Evolutionary conservation across 2,329 filamentous ascomycete genomes (phyloP), one percentile per base, ranked within the genome.

Genomic region (Celoporthe dispersa): DNA sequence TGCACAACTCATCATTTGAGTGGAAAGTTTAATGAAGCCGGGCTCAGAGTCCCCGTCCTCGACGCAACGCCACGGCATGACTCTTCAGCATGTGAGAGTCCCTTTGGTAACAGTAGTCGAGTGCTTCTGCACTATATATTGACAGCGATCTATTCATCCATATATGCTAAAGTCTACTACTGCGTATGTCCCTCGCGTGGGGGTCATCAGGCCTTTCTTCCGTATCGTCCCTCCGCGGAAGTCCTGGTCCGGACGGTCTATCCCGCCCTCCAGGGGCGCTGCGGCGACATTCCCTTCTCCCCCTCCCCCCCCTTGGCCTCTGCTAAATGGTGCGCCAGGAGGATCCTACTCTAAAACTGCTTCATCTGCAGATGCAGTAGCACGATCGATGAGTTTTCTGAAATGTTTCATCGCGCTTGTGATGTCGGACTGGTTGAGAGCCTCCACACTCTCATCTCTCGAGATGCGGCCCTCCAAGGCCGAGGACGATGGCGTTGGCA

Each of bases 401-500:
- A 64, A 44, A 25, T 16, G 51, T 11, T n/a, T 4, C 61, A 48
- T 48, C 6, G 64, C 67, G 48, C 53, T 28, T 33, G 60, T 31
- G 37, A 70, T 62, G 8, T 53, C 53, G 8, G 57, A 7, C 28
- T 53, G 59, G 22, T 37, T 28, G 12, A 64, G 37, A 3, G 41
- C 70, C 4, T 39, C 33, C 19, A 14, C 44, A 33, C 62, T 9
- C 16, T 71, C 57, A 4, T 55, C 25, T 12, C 4, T 25, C 6
- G 55, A 8, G 22, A 48, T 53, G 2, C 12, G 28, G 1, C 25
- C 16, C 22, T 63, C n/a, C 28, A 59, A 3, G 22, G 22, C 28
- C n/a, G 22, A 48, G 14, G 69, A 5, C 8, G 51, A 66, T 2
- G 55, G 66, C 28, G 44, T 33, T 2, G 62, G 62, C 37, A 64